phyloP scores from a whole-genome alignment of 768 basidiomycete species.

The Rubroboletus satanas region DNA sequence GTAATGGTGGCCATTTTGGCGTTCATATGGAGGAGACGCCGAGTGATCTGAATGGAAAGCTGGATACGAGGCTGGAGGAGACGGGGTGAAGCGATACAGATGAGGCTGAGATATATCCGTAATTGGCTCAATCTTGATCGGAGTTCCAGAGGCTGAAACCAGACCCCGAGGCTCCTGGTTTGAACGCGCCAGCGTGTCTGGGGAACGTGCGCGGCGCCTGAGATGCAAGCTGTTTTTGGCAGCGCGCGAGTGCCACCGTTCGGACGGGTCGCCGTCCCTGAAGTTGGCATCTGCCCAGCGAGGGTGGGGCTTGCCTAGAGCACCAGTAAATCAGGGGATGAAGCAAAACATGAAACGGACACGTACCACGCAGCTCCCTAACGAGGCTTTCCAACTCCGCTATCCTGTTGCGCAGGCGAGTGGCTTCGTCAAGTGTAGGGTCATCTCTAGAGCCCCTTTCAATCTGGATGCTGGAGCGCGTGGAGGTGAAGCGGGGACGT shows the following conservation, averaged over 20 bases:
- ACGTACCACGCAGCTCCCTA: conserved; percentile 74
- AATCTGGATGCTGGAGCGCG: background rate
- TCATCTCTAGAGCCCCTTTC: conserved; percentile 56
- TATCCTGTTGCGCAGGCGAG: conserved; percentile 79
- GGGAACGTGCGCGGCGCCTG: conserved; percentile 39
- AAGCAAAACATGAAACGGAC: conserved; percentile 11
- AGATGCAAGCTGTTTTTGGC: conserved; percentile 56
- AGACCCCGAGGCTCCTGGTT: conserved; percentile 39
- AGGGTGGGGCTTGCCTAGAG: conserved; percentile 77
- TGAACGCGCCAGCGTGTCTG: conserved; percentile 31
- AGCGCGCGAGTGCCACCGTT: conserved; percentile 84
- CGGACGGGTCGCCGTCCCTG: conserved; percentile 74
- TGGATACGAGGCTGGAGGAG: conserved; percentile 54
- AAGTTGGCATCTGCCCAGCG: conserved; percentile 80
- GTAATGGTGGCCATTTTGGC: conserved; percentile 33
- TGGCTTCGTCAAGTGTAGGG: conserved; percentile 82
- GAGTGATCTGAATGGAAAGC: conserved; percentile 45
- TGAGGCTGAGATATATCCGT: conserved; percentile 46
- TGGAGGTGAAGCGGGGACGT: conserved; percentile 1
- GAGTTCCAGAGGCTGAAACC: conserved; percentile 47
- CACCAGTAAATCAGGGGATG: conserved; percentile 8
- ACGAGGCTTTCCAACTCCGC: conserved; percentile 92
- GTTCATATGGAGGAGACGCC: conserved; percentile 35
- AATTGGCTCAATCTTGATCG: conserved; percentile 65
- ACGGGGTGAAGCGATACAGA: conserved; percentile 69